These are phyloP conservation scores for Incumbomyces lentus DNA, from an alignment of 2,329 filamentous ascomycete genomes.

Conservation along the genomic window DNA sequence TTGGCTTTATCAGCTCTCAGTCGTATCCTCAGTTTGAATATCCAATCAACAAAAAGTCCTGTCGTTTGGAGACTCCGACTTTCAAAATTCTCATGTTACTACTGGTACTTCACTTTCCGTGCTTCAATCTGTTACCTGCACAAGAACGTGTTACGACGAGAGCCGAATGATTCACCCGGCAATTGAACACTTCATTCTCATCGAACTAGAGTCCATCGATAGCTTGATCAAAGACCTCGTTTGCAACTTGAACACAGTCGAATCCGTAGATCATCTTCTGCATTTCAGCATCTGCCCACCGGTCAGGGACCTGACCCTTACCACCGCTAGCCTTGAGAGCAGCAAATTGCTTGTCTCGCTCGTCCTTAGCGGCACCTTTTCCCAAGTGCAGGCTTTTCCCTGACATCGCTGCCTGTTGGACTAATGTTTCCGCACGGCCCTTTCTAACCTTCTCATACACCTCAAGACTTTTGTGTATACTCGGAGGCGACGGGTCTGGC, in stretches of 20 bases:
- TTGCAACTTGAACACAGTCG: slow-evolving; percentile 48
- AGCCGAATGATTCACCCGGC: too few relatives aligned
- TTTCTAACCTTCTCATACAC: slow-evolving; percentile 49
- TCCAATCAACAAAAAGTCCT: too few relatives aligned
- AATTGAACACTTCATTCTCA: background rate
- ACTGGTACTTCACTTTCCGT: too few relatives aligned
- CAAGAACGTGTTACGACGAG: too few relatives aligned
- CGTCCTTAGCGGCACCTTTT: slow-evolving; percentile 48
- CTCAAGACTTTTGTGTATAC: slow-evolving; percentile 43
- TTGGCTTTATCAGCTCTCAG: too few relatives aligned
- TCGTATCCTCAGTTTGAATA: too few relatives aligned
- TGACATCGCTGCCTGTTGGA: slow-evolving; percentile 46
- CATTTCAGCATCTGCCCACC: slow-evolving; percentile 61
- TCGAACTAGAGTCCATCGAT: slow-evolving; percentile 22
- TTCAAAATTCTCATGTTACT: too few relatives aligned
- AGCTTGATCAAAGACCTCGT: slow-evolving; percentile 42
- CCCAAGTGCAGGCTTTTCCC: slow-evolving; percentile 47
- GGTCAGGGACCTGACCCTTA: slow-evolving; percentile 48
- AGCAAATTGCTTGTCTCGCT: slow-evolving; percentile 47
- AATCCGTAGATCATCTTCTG: slow-evolving; percentile 57
- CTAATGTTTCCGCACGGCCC: slow-evolving; percentile 45
- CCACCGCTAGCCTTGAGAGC: slow-evolving; percentile 40
- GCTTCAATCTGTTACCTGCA: too few relatives aligned
- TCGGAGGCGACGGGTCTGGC: slow-evolving; percentile 36
- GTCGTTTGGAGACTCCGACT: too few relatives aligned